Conservation (phyloP, 805 yeast genomes). For the Clavispora carvajalis region DNA sequence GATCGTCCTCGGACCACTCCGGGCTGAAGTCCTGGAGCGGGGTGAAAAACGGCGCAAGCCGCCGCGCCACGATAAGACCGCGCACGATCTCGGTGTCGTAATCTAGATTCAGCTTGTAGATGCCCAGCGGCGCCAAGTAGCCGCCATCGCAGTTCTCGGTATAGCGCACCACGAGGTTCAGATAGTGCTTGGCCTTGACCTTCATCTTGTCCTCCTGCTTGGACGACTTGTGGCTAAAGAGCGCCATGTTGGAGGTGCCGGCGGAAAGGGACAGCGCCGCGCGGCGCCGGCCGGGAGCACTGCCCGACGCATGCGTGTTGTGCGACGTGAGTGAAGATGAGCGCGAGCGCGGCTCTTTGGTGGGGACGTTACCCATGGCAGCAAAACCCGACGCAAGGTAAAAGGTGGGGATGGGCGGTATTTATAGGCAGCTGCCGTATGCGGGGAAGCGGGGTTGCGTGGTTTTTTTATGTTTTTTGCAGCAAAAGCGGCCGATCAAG, state of each 20-base stretch:
- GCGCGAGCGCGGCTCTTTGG: constrained; percentile 35
- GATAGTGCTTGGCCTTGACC: constrained; percentile 46
- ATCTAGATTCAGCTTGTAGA: constrained; percentile 71
- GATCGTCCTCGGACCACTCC: constrained; percentile 65
- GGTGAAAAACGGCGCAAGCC: constrained; percentile 83
- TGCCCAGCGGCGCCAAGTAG: constrained; percentile 84
- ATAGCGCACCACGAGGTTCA: constrained; percentile 52
- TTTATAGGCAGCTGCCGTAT: neutral
- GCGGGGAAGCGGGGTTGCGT: neutral
- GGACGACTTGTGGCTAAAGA: constrained; percentile 6
- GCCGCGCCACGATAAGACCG: constrained; percentile 59
- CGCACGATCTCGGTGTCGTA: constrained; percentile 73
- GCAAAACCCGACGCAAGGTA: neutral
- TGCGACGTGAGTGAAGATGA: constrained; percentile 11
- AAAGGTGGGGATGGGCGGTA: constrained; percentile 1
- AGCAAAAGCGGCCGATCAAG: too few species aligned
- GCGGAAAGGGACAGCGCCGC: constrained; percentile 8
- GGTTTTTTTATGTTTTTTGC: neutral
- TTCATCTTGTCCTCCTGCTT: constrained; percentile 50
- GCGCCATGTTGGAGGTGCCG: constrained; percentile 5
- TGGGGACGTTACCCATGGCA: constrained; percentile 40
- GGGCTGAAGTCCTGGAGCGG: constrained; percentile 79
- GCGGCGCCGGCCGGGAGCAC: constrained; percentile 8
- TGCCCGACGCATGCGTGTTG: neutral
- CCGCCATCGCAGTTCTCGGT: constrained; percentile 91